Evolutionary conservation across 2,329 filamentous ascomycete species (phyloP), one percentile per base, ranked within the genome.

Genomic region (Cercospora beticola): DNA sequence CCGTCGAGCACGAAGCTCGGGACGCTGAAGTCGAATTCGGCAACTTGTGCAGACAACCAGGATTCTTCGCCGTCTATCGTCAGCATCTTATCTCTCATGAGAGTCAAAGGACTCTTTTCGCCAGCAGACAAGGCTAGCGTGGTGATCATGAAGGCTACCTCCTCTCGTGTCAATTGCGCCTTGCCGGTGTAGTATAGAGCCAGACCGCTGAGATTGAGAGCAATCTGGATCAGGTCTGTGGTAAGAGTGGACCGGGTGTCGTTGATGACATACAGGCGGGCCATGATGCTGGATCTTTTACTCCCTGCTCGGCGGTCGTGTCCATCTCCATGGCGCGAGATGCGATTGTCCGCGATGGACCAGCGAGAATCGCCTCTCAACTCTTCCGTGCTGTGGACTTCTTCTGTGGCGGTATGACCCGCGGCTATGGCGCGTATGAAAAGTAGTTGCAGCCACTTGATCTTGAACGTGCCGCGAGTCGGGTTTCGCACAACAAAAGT

Each of bases 181-280:
- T 10, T 36, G 9, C 43, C 43, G n/a, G 16, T 28, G 43, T 52
- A 31, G 60, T n/a, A 63, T 18, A 63, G 14, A 31, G 60, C 43
- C n/a, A 63, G 60, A 6, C 43, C 60, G 26, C 60, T 63, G 40
- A 63, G 40, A n/a, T 63, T 63, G 40, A 63, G 28, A 18, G 40
- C 60, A 21, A 63, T 63, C 4, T 43, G 30, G n/a, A 63, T 28
- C 10, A 63, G 10, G 30, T 63, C 60, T 28, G 60, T 30, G 49
- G 60, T 28, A 33, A 63, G 46, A 26, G 33, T 62, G 21, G 60
- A 63, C 28, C 30, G 18, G 16, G 60, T 63, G n/a, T 46, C 31
- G 43, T 63, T 63, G 60, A 63, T 63, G n/a, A 63, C 60, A 52
- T 49, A 63, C 26, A 63, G 60, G 16, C 60, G 23, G 8, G 60